Evolutionary conservation across 2,329 filamentous ascomycete genomes (phyloP), one percentile per base, ranked within the genome.

Genomic region (Ophiostoma montium): DNA sequence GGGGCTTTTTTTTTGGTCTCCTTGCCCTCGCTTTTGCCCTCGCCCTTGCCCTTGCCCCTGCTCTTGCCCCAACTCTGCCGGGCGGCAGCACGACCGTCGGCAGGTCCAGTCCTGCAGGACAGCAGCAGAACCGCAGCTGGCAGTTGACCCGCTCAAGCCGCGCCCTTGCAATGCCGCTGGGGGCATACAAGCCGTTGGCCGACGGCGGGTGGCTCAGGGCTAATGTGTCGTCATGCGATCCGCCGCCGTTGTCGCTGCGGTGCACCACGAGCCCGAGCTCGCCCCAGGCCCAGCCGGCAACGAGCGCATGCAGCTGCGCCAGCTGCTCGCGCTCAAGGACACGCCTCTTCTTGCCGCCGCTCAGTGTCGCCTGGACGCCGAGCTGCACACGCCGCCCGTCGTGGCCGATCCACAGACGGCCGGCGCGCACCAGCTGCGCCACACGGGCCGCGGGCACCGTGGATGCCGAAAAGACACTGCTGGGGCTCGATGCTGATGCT

Each of bases 391-490:
- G 42, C 31, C 49, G 46, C 2, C 54, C 54, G 27, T 41, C 35
- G 12, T 36, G 31, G 38, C 49, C 49, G 19, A 55, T 30, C 53
- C 54, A 56, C 4, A 56, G 39, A 3, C 50, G 51, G 32, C 54
- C 54, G 3, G 50, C 48, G 1, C 49, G 51, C n/a, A 54, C 50
- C 1, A 56, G 53, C 27, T 52, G 44, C 2, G 50, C 51, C 1
- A 56, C 54, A 7, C 52, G 51, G 2, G 42, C 47, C 6, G 54
- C 54, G 1, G 54, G 23, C 0, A 52, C 53, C 2, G 11, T 33
- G 3, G 30, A 6, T 7, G 27, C 6, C 10, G 12, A 11, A 10
- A 44, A 18, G 3, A 33, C 23, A n/a, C n/a, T 15, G 9, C 38
- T 51, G 9, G 16, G 49, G 21, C 18, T 54, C 39, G 18, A 15